Evolutionary conservation across 257 asterid species (phyloP).

Genomic region (Solanum boliviense): DNA sequence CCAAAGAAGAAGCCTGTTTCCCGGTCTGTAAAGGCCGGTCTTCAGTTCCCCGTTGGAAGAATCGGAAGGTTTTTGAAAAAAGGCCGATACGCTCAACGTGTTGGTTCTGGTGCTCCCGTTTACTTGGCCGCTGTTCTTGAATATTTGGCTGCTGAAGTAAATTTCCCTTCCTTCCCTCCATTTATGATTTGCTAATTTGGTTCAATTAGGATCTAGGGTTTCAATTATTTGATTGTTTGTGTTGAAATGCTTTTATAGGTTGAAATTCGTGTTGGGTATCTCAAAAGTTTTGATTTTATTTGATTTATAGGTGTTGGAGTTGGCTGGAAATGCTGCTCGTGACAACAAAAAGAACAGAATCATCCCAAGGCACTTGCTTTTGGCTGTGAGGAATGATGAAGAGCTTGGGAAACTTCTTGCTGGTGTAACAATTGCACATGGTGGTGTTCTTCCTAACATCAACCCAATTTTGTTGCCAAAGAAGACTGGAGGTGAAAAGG

Average conservation of each 20-base stretch:
- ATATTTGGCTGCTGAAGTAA: conserved; percentile 33
- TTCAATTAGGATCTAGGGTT: not conserved
- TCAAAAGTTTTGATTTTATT: not conserved
- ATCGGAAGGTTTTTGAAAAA: conserved; percentile 32
- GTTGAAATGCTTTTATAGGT: not conserved
- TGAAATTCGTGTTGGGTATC: not conserved
- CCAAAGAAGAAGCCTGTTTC: conserved; percentile 35
- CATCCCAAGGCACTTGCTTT: conserved; percentile 5
- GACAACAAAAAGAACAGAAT: conserved; percentile 16
- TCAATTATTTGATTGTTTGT: not conserved
- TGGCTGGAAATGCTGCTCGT: conserved; percentile 17
- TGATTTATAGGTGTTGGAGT: conserved; percentile 8
- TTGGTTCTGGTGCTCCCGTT: conserved; percentile 34
- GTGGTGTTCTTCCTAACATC: conserved; percentile 11
- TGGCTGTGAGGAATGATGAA: conserved; percentile 17
- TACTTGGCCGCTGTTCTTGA: conserved; percentile 35
- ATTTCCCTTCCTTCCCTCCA: not conserved
- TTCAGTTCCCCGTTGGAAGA: conserved; percentile 40
- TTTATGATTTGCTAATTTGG: not conserved
- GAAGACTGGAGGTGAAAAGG: not conserved
- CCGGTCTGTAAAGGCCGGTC: conserved; percentile 23
- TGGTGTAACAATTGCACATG: conserved; percentile 18
- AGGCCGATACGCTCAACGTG: conserved; percentile 26
- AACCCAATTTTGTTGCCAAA: conserved; percentile 14
- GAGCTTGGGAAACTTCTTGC: conserved; percentile 9